phyloP scores from a whole-genome alignment of 352 stramenopile species.

The Phytophthora uliginosa region DNA sequence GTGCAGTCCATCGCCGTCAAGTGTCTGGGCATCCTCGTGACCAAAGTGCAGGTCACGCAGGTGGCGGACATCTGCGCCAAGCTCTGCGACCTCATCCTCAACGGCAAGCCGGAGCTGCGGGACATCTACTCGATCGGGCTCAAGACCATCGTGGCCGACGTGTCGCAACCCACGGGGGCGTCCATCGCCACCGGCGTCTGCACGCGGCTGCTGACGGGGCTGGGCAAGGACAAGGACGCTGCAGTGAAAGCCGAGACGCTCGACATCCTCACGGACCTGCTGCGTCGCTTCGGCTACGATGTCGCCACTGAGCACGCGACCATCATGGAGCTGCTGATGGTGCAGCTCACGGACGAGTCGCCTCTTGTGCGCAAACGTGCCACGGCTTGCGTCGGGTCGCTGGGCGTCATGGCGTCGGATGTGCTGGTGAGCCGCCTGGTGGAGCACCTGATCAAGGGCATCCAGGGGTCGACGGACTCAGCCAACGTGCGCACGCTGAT shows the following conservation, averaged over 20 bases:
- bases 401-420: conserved; percentile 97
- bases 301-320: conserved; percentile 89
- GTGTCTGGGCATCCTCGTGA: conserved; percentile 96
- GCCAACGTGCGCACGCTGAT: conserved; percentile 94
- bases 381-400: conserved; percentile 94
- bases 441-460: conserved; percentile 93
- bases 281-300: conserved; percentile 96
- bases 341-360: conserved; percentile 85
- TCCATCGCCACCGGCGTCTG: conserved; percentile 82
- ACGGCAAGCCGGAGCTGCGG: conserved; percentile 96
- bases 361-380: conserved; percentile 97
- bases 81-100: conserved; percentile 97
- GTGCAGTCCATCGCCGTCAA: conserved; percentile 97
- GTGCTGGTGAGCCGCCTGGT: conserved; percentile 94
- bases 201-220: conserved; percentile 70
- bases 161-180: conserved; percentile 93
- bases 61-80: conserved; percentile 98
- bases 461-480: conserved; percentile 79
- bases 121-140: conserved; percentile 99
- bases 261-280: conserved; percentile 97
- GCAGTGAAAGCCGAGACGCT: conserved; percentile 95
- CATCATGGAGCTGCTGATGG: conserved; percentile 91
- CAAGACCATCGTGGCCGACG: conserved; percentile 96
- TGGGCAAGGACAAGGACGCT: conserved; percentile 76
- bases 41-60: conserved; percentile 96